Conservation (phyloP, 164 flowering plant genomes). For the Hamamelis virginiana region DNA sequence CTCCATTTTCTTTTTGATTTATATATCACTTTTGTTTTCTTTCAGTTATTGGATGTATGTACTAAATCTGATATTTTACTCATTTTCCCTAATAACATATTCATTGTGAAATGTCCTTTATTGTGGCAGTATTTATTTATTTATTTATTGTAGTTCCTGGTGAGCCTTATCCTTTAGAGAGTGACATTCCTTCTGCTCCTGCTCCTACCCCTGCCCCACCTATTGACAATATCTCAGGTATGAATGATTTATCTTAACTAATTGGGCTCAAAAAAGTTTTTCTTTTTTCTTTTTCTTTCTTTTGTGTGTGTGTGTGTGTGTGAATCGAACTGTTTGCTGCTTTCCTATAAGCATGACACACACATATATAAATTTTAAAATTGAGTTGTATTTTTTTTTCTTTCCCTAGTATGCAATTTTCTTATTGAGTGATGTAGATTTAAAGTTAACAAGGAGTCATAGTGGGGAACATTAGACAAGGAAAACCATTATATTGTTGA, state of each 20-base stretch:
- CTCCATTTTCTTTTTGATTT: no score
- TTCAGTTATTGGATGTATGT: no score
- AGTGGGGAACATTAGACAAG: not conserved
- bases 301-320: no score
- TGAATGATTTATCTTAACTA: slow-evolving; percentile 4
- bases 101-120: not conserved
- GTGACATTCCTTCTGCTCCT: slow-evolving; percentile 50
- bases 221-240: slow-evolving; percentile 49
- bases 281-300: not conserved
- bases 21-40: no score
- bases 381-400: not conserved
- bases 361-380: not conserved
- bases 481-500: not conserved
- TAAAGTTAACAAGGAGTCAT: not conserved
- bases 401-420: not conserved
- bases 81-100: not conserved
- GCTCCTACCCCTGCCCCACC: slow-evolving; percentile 56
- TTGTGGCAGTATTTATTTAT: not conserved
- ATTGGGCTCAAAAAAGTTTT: not conserved
- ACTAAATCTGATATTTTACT: no score
- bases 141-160: slow-evolving; percentile 73
- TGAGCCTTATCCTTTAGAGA: slow-evolving; percentile 59
- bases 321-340: no score
- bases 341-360: no score
- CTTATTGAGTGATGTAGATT: not conserved